Evolutionary conservation across 2,329 filamentous ascomycete species (phyloP).

Genomic region (Mycogone perniciosa): DNA sequence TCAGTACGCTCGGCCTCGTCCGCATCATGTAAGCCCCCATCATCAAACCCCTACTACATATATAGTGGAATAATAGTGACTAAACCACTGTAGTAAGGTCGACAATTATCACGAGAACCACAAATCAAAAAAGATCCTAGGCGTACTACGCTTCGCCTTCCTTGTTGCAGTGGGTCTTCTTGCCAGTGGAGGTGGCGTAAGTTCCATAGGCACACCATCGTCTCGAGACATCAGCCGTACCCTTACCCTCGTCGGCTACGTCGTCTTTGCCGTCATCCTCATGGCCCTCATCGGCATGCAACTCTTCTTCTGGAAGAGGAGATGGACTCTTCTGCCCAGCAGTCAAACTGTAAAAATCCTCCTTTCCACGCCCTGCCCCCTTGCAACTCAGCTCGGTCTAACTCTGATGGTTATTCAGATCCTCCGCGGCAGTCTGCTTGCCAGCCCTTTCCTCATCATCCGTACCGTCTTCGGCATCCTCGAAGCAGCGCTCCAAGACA

Average conservation of each 20-base stretch:
- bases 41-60: not conserved
- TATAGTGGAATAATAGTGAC: no score
- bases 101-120: slow-evolving; percentile 19
- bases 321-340: slow-evolving; percentile 12
- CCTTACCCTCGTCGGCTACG: slow-evolving; percentile 19
- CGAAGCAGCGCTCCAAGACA: slow-evolving; percentile 12
- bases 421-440: slow-evolving; percentile 15
- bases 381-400: not conserved
- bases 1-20: slow-evolving; percentile 21
- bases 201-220: slow-evolving; percentile 5
- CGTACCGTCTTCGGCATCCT: slow-evolving; percentile 19
- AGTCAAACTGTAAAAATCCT: slow-evolving; percentile 13
- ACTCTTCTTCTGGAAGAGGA: slow-evolving; percentile 13
- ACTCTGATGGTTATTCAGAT: slow-evolving; percentile 2
- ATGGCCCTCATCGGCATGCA: slow-evolving; percentile 15
- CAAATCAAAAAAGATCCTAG: slow-evolving; percentile 14
- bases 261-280: slow-evolving; percentile 18
- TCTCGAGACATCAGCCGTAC: slow-evolving; percentile 9
- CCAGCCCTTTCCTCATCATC: slow-evolving; percentile 18
- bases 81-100: not conserved
- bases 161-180: slow-evolving; percentile 16
- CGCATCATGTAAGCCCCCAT: slow-evolving; percentile 20
- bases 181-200: slow-evolving; percentile 16
- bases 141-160: slow-evolving; percentile 15
- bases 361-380: not conserved